Evolutionary conservation across 2,329 filamentous ascomycete genomes (phyloP).

Genomic region (Neospermospora avenae): DNA sequence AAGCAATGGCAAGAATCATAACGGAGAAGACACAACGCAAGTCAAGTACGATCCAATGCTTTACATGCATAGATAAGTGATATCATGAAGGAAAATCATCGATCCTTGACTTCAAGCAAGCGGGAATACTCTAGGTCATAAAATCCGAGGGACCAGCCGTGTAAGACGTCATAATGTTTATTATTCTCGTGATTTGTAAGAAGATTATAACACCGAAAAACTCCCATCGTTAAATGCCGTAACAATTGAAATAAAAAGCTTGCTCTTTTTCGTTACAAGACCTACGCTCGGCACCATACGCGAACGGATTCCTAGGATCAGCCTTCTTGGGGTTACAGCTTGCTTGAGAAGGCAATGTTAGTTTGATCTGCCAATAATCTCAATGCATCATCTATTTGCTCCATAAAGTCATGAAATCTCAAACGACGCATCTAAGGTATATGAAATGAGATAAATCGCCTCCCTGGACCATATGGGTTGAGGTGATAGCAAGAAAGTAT

Average conservation of each 20-base stretch:
- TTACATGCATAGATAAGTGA: too few relatives aligned
- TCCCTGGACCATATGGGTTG: constrained; percentile 9
- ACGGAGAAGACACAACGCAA: too few relatives aligned
- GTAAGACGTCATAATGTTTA: too few relatives aligned
- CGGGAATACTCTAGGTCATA: too few relatives aligned
- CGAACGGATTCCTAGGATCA: constrained; percentile 9
- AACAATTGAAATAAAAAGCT: background rate
- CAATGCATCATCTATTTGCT: background rate
- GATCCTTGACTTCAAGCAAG: too few relatives aligned
- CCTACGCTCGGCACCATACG: background rate
- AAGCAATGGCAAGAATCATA: too few relatives aligned
- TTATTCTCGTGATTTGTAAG: too few relatives aligned
- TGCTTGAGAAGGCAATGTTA: constrained; percentile 9
- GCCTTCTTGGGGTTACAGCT: constrained; percentile 7
- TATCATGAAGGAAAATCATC: too few relatives aligned
- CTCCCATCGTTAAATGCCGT: background rate
- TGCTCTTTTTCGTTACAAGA: background rate
- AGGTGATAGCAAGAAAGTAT: constrained; percentile 14
- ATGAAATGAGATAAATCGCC: constrained; percentile 11
- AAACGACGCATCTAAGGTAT: constrained; percentile 5
- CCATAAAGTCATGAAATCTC: background rate
- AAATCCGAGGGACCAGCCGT: too few relatives aligned
- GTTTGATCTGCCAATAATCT: constrained; percentile 4
- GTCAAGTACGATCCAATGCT: too few relatives aligned
- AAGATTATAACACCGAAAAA: too few relatives aligned